phyloP scores from a whole-genome alignment of 2,329 filamentous ascomycete genomes.

The Alternaria solani region DNA sequence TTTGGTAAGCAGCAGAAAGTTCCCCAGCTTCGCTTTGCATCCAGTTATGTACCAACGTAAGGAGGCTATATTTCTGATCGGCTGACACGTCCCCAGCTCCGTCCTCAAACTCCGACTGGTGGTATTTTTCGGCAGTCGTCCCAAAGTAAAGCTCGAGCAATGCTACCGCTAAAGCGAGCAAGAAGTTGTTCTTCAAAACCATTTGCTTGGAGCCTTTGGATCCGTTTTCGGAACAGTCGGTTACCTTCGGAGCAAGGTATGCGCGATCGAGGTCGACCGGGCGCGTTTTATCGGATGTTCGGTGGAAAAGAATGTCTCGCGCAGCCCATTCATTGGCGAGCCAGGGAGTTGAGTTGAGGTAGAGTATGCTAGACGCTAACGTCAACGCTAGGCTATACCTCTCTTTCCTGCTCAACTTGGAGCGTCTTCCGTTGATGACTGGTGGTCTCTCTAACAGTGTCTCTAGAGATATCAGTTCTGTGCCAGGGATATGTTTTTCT shows the following conservation, averaged over 20 bases:
- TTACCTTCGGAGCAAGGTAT: slow-evolving; percentile 34
- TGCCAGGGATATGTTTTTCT: slow-evolving; percentile 19
- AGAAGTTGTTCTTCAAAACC: slow-evolving; percentile 44
- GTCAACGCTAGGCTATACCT: slow-evolving; percentile 48
- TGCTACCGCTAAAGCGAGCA: slow-evolving; percentile 46
- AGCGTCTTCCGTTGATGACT: slow-evolving; percentile 33
- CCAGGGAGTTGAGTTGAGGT: slow-evolving; percentile 50
- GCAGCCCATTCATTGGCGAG: slow-evolving; percentile 45
- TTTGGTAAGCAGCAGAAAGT: slow-evolving; percentile 47
- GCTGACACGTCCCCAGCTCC: slow-evolving; percentile 20
- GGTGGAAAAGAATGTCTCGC: slow-evolving; percentile 47
- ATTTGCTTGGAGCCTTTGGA: slow-evolving; percentile 16
- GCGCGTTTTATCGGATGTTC: slow-evolving; percentile 23
- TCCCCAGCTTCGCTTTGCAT: slow-evolving; percentile 45
- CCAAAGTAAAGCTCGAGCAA: slow-evolving; percentile 51
- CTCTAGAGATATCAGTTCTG: slow-evolving; percentile 42
- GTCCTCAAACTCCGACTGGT: slow-evolving; percentile 30
- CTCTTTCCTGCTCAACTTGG: slow-evolving; percentile 47
- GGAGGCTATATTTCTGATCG: slow-evolving; percentile 39
- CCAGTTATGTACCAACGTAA: slow-evolving; percentile 47
- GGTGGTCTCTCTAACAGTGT: slow-evolving; percentile 40
- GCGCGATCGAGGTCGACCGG: slow-evolving; percentile 44
- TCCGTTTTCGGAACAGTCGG: slow-evolving; percentile 15
- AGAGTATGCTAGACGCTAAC: slow-evolving; percentile 47
- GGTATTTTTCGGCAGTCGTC: slow-evolving; percentile 42